Percentiles rank a stretch among this genome's conserved stretches.
These are phyloP conservation scores for Stephania yunnanensis DNA, from an alignment of 164 flowering plant species.

Conservation along the genomic window DNA sequence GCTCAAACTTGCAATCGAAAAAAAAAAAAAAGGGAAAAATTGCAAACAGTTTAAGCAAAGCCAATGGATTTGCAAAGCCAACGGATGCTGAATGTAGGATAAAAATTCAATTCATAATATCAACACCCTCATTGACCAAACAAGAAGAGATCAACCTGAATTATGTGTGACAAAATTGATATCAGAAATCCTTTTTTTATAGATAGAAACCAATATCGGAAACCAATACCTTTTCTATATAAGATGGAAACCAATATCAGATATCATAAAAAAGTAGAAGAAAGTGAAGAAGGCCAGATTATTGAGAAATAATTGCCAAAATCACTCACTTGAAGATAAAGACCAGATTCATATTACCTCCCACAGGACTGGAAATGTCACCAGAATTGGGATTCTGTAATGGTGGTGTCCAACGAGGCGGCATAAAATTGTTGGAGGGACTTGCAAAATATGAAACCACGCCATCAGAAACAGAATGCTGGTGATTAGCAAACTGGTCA, in stretches of 20 bases:
- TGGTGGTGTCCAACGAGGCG: slow-evolving; percentile 36
- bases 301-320: too few relatives aligned
- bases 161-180: not conserved
- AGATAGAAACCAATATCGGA: too few relatives aligned
- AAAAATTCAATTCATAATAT: not conserved
- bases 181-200: too few relatives aligned
- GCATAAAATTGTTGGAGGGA: slow-evolving; percentile 28
- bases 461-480: slow-evolving; percentile 48
- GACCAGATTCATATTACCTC: slow-evolving; percentile 22
- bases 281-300: not conserved
- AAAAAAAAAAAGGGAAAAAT: too few relatives aligned
- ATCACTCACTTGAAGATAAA: not conserved
- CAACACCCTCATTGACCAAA: not conserved
- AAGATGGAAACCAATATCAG: not conserved
- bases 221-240: too few relatives aligned
- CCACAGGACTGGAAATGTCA: slow-evolving; percentile 21
- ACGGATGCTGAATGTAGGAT: not conserved
- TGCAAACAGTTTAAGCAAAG: too few relatives aligned
- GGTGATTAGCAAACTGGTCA: slow-evolving; percentile 32
- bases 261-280: not conserved
- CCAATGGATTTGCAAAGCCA: not conserved
- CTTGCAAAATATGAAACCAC: slow-evolving; percentile 38
- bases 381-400: slow-evolving; percentile 19
- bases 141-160: not conserved
- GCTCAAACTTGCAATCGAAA: not conserved